Percentiles rank a stretch among this genome's conserved stretches.
phyloP scores from a whole-genome alignment of 129 eudicot species.

The Tagetes patula region DNA sequence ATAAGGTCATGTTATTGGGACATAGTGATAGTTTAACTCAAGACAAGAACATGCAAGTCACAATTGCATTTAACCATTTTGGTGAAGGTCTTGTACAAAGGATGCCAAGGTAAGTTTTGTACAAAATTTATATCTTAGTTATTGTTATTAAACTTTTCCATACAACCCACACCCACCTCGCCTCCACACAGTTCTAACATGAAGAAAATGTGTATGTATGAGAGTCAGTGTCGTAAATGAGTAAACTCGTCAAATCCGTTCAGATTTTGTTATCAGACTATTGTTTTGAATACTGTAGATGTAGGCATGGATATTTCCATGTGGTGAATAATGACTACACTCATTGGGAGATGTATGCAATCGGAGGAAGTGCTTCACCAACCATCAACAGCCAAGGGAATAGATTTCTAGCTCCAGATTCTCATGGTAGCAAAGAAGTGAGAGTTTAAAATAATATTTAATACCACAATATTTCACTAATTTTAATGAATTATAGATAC shows the following conservation, averaged over 20 bases:
- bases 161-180: no score
- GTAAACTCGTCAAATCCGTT: not conserved
- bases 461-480: not conserved
- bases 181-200: not conserved
- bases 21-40: conserved; percentile 51
- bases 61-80: conserved; percentile 13
- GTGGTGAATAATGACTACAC: conserved; percentile 32
- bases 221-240: not conserved
- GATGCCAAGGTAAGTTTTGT: conserved; percentile 58
- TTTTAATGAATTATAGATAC: not conserved
- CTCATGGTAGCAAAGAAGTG: conserved; percentile 53
- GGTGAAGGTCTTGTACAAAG: conserved; percentile 63
- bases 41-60: conserved; percentile 61
- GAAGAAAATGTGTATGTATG: no score
- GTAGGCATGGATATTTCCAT: conserved; percentile 73
- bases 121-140: not conserved
- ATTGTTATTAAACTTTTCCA: not conserved
- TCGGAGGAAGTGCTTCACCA: conserved; percentile 76
- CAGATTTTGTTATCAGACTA: no score
- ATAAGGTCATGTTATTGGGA: conserved; percentile 78
- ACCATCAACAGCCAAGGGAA: conserved; percentile 42
- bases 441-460: not conserved
- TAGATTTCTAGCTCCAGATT: conserved; percentile 53
- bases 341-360: conserved; percentile 80
- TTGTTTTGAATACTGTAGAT: conserved; percentile 29